Base-by-base conservation (phyloP, 2,329 filamentous ascomycete species). In the Pleoardoris graminearum region DNA sequence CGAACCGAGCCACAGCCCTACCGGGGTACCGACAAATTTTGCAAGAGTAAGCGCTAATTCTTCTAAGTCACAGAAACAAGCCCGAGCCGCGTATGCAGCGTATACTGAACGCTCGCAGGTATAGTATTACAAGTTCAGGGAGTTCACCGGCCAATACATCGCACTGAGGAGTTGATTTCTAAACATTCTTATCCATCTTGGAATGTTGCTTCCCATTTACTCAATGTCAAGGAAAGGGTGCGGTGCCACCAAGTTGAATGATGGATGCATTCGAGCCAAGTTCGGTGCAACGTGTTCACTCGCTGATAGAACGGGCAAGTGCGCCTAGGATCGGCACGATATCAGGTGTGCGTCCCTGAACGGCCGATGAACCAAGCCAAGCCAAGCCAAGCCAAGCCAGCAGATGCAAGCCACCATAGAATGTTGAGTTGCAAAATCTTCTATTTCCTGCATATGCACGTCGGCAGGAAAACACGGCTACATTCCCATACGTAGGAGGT, bases 391-490 rank as follows among this genome's bases (percentile, higher is more conserved):
- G n/a, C n/a, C n/a, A n/a, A n/a, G n/a, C n/a, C n/a, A n/a, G 35
- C 25, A 27, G 21, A 19, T 39, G 41, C 35, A 35, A 46, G 43
- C 32, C 44, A 47, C 30, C n/a, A 14, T 14, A 43, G 21, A 22
- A 12, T 37, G 45, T 48, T 48, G 50, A 48, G 37, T 41, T 25
- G 29, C 38, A 37, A 44, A 46, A 22, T 30, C 44, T 32, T 39
- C 23, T 35, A 17, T 42, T 29, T 45, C 45, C 50, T 53, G 50
- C 50, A 53, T 53, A 43, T 33, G 44, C 19, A 30, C 23, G 5
- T 33, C 14, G 25, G 8, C 37, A 32, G 25, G 36, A 5, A 14
- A 16, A 7, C 50, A 35, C 36, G 42, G 43, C 35, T 53, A 38
- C 44, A 38, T 42, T 41, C 30, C 27, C 36, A 37, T 29, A 32